These are phyloP conservation scores for Begonia fuchsioides DNA, from an alignment of 306 rosid species.

Conservation along the genomic window DNA sequence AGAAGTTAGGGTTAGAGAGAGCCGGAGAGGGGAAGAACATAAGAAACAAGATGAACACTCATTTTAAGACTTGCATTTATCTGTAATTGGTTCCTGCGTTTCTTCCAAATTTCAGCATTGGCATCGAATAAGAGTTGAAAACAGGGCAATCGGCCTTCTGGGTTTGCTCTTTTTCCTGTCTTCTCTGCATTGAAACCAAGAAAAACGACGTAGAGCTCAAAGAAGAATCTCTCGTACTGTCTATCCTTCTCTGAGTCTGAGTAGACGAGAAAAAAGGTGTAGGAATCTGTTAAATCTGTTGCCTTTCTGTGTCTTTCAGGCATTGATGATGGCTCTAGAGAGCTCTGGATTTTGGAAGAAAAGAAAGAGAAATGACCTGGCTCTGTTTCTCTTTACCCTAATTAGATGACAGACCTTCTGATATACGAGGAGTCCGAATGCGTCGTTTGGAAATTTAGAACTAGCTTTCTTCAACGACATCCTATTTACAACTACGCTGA, in stretches of 20 bases:
- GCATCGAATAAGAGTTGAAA: not conserved
- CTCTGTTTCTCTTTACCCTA: slow-evolving; percentile 8
- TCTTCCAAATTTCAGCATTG: not conserved
- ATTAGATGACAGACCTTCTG: slow-evolving; percentile 2
- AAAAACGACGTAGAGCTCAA: not conserved
- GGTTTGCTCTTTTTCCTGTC: not conserved
- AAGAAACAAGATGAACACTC: slow-evolving; percentile 3
- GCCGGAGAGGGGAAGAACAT: slow-evolving; percentile 3
- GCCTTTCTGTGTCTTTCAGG: not conserved
- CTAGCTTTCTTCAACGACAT: no score
- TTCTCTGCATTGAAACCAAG: not conserved
- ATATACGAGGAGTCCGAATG: no score
- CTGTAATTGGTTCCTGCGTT: no score
- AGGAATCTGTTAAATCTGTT: not conserved
- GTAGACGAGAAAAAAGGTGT: not conserved
- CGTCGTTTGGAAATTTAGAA: no score
- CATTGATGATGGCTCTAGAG: not conserved
- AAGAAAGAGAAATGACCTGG: slow-evolving; percentile 13
- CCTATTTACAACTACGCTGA: no score
- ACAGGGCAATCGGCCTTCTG: not conserved
- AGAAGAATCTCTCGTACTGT: not conserved
- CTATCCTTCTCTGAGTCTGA: not conserved
- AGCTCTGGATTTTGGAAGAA: not conserved
- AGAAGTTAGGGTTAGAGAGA: not conserved
- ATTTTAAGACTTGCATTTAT: slow-evolving; percentile 14